Evolutionary conservation across 108 stramenopile genomes (phyloP), one percentile per base, ranked within the genome.

Genomic region (Nitzschia inconspicua): DNA sequence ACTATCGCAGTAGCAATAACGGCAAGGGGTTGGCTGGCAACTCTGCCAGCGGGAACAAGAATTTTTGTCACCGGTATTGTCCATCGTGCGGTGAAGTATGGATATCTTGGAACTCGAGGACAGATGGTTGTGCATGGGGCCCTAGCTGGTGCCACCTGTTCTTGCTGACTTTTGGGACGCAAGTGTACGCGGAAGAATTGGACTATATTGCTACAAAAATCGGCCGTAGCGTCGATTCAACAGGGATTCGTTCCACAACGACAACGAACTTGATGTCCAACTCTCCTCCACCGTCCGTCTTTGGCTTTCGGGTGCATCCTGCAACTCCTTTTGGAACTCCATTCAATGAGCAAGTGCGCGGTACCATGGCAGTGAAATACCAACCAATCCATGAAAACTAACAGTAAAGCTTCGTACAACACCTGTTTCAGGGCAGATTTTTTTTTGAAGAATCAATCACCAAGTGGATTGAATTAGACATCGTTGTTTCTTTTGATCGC

Each of bases 111-210:
- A 70, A 76, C 5, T 71, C 68, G 10, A 68, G 67, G 56, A 65
- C 76, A 0, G 71, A 78, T 60, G 83, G 76, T 7, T 69, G 78
- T 47, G 83, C 83, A 9, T 84, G 78, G 76, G 79, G 72, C 47
- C 72, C 68, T 23, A 70, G 72, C 13, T 66, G 76, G 16, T 73
- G 78, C 27, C 76, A 79, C 39, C 44, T 84, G 46, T 73, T 80
- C 22, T 47, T 78, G 20, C 39, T 83, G 64, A 58, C 63, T 3
- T 75, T 72, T 42, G 82, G 82, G 2, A 43, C 19, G 7, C 55
- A 77, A 11, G 32, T 80, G 3, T 80, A 66, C 51, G 57, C 65
- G 1, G 24, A 31, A 5, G 50, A 67, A 50, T 18, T 22, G 10
- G 14, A n/a, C 10, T 16, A 18, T 3, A 24, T 35, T 0, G 48